Evolutionary conservation across 164 flowering plant species (phyloP).

Genomic region (Litsea cubeba): DNA sequence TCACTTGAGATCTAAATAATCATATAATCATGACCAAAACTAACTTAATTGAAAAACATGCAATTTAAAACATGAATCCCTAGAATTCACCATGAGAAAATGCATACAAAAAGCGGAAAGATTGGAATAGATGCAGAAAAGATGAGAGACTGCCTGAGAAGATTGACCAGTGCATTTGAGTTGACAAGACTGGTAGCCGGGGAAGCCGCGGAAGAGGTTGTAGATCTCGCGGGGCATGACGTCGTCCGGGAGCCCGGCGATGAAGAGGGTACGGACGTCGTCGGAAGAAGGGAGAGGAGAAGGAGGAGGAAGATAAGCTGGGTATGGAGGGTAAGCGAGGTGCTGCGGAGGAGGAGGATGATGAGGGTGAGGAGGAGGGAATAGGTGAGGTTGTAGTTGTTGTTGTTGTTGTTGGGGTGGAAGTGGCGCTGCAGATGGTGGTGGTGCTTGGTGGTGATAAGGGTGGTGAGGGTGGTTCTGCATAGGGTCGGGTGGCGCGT

Average conservation of each 20-base stretch:
- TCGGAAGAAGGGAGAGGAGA: slow-evolving; percentile 23
- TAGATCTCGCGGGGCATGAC: slow-evolving; percentile 81
- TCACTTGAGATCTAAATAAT: no score
- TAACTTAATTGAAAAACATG: no score
- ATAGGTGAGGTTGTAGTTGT: not conserved
- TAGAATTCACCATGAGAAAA: not conserved
- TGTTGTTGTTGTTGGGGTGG: not conserved
- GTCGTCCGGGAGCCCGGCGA: slow-evolving; percentile 91
- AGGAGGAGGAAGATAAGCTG: slow-evolving; percentile 23
- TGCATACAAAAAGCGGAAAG: no score
- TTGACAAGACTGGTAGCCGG: slow-evolving; percentile 79
- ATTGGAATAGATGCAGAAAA: not conserved
- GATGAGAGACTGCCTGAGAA: slow-evolving; percentile 41
- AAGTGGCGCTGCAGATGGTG: slow-evolving; percentile 3
- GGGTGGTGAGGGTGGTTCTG: slow-evolving; percentile 26
- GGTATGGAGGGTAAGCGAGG: slow-evolving; percentile 19
- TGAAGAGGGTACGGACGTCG: slow-evolving; percentile 79
- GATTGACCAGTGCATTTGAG: slow-evolving; percentile 41
- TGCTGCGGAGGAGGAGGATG: slow-evolving; percentile 13
- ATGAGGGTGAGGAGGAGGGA: slow-evolving; percentile 11
- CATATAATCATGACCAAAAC: no score
- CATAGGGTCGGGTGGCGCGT: slow-evolving; percentile 22
- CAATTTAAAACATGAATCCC: no score
- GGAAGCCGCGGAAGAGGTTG: slow-evolving; percentile 81
- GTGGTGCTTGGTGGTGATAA: slow-evolving; percentile 33